These are phyloP conservation scores for Fragosphaeria purpurea DNA, from an alignment of 2,329 filamentous ascomycete genomes.

Conservation along the genomic window DNA sequence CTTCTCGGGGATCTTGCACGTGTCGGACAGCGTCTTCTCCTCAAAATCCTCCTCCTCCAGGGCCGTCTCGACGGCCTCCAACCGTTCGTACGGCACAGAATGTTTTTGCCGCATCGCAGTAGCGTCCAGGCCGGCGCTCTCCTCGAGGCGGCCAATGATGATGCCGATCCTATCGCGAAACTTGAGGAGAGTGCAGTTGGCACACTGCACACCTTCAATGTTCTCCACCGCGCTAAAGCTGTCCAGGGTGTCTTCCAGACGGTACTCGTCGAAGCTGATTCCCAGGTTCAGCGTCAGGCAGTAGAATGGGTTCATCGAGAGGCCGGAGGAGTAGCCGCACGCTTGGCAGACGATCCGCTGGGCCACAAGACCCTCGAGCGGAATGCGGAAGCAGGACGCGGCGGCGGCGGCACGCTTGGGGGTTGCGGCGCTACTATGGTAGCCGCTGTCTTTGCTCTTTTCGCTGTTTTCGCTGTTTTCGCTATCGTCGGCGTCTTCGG, in stretches of 20 bases:
- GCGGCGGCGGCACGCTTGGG: conserved; percentile 26
- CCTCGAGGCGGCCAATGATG: conserved; percentile 31
- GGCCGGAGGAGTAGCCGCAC: conserved; percentile 78
- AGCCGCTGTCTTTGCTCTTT: conserved; percentile 36
- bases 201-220: conserved; percentile 84
- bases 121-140: conserved; percentile 25
- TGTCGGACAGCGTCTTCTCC: conserved; percentile 52
- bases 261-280: conserved; percentile 47
- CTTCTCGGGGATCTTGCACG: conserved; percentile 56
- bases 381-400: conserved; percentile 48
- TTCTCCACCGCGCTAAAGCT: conserved; percentile 75
- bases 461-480: too few relatives aligned
- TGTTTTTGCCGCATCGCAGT: conserved; percentile 24
- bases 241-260: conserved; percentile 70
- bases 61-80: conserved; percentile 58
- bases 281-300: conserved; percentile 81
- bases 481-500: too few relatives aligned
- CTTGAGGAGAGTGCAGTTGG: conserved; percentile 73
- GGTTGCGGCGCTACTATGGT: conserved; percentile 35
- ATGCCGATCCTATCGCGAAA: conserved; percentile 36
- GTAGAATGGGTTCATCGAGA: conserved; percentile 88
- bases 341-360: conserved; percentile 79
- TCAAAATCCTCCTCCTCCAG: conserved; percentile 73
- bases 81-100: conserved; percentile 40
- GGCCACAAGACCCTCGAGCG: conserved; percentile 76